Base-by-base conservation (phyloP, 306 rosid genomes). In the Clitoria ternatea region DNA sequence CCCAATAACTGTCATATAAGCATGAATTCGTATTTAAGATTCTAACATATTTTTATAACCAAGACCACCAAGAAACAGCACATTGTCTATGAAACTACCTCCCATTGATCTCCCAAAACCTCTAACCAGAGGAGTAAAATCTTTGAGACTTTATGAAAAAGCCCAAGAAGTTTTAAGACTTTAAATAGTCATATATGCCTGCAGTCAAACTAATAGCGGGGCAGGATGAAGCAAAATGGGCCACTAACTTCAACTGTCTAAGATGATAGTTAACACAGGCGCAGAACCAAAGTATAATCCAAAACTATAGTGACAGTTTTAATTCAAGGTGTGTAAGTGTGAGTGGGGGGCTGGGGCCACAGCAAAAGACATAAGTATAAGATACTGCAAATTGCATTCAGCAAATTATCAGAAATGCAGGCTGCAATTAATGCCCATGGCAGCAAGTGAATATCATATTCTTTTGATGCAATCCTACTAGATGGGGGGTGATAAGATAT, bases 361-460 rank as follows among this genome's bases (percentile, higher is more conserved):
- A 73, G 40, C 11, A 22, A 55, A 82, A 69, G 76, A 67, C 42
- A 64, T 72, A 79, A 44, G 15, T 13, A 64, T 72, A 79, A 83
- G 73, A 78, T 22, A 69, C 37, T 26, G 81, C 55, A 78, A 80
- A 79, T 90, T 87, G 90, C 98, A 79, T 81, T 80, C 22, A 50
- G 76, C 52, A 89, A 80, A 80, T 73, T 73, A 32, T 84, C 89
- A 8, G 98, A 84, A 72, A 80, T 93, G 92, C 94, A 93, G 64
- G 92, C 97, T 4, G 96, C 97, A 39, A 93, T 69, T 22, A 97
- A 93, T 77, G 96, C 98, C 98, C 98, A 93, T 10, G 98, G 98
- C 56, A 90, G 84, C 85, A 93, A 84, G 85, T 93, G 94, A 80
- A 93, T 93, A 82, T 93, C 98, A 81, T 90, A 90, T 82, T 93